Base-by-base conservation (phyloP, 2,329 filamentous ascomycete genomes). In the Fonsecaea multimorphosa region DNA sequence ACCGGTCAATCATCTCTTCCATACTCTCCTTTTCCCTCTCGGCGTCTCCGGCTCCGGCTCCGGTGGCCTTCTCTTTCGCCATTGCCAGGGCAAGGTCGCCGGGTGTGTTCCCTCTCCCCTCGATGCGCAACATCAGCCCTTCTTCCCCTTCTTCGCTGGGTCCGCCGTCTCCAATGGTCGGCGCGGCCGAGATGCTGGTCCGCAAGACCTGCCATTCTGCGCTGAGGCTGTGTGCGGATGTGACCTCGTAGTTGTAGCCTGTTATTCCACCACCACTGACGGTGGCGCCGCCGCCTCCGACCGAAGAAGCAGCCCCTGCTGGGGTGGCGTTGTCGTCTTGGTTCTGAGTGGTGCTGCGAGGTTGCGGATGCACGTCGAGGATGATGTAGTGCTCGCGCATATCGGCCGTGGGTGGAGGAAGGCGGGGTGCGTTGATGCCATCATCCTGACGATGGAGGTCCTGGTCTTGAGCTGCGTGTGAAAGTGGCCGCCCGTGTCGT, bases 201-300 rank as follows among this genome's bases (percentile, higher is more conserved):
- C 79, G 78, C 36, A 87, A 78, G 14, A 89, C 82, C 72, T 90
- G 87, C 89, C 94, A 98, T 57, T 89, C 86, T 0, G 88, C 80
- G 8, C 87, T 90, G 12, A 97, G 80, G 68, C 89, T 93, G 49
- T 90, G 87, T 1, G 91, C 90, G 63, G 86, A 87, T 0, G 85
- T 81, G 0, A 98, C 86, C 1, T 78, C 81, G 61, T 78, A 81
- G 7, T 54, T 57, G 24, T 46, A n/a, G 22, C 27, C n/a, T 53
- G 52, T 1, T 29, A 89, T 77, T 71, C 89, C 86, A 7, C 89
- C 78, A 32, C 89, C 73, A 51, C 89, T n/a, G n/a, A n/a, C n/a
- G n/a, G n/a, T n/a, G n/a, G n/a, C n/a, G n/a, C n/a, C n/a, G n/a
- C n/a, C n/a, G n/a, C n/a, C 74, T 40, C 63, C 62, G 60, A 57